These are phyloP conservation scores for Boletellus emodensis DNA, from an alignment of 768 basidiomycete genomes.

Conservation along the genomic window DNA sequence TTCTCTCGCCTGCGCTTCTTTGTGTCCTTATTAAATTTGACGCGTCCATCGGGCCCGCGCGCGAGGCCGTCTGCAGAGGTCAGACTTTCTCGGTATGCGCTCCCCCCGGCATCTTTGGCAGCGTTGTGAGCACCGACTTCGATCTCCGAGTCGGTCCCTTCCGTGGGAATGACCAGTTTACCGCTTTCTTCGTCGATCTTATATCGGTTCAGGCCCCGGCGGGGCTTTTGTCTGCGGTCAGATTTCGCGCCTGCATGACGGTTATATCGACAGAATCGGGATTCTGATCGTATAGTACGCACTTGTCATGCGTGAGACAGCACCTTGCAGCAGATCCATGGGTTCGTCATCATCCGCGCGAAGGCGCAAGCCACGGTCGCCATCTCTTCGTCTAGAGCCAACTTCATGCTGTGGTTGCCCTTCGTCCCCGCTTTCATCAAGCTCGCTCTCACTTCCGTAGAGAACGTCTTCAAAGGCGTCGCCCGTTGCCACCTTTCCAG, in stretches of 20 bases:
- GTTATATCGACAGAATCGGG: slow-evolving; percentile 1
- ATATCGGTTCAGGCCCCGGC: slow-evolving; percentile 83
- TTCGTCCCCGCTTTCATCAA: slow-evolving; percentile 69
- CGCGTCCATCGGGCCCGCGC: slow-evolving; percentile 73
- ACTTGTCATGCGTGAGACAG: slow-evolving; percentile 68
- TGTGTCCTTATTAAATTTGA: slow-evolving; percentile 97
- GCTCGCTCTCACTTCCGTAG: slow-evolving; percentile 93
- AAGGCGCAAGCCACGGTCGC: slow-evolving; percentile 57
- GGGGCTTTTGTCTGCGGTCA: slow-evolving; percentile 66
- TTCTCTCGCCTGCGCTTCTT: slow-evolving; percentile 83
- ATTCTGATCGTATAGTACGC: slow-evolving; percentile 25
- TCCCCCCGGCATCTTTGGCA: slow-evolving; percentile 57
- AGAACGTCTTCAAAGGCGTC: slow-evolving; percentile 97
- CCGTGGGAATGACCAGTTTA: slow-evolving; percentile 69
- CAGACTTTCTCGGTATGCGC: slow-evolving; percentile 79
- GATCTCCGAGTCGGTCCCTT: slow-evolving; percentile 46
- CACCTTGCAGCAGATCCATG: slow-evolving; percentile 89
- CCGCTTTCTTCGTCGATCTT: slow-evolving; percentile 82
- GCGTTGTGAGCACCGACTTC: slow-evolving; percentile 38
- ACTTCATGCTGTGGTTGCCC: slow-evolving; percentile 31
- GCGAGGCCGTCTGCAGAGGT: slow-evolving; percentile 88
- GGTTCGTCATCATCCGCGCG: slow-evolving; percentile 89
- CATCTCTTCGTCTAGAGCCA: slow-evolving; percentile 34
- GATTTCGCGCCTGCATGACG: slow-evolving; percentile 38
- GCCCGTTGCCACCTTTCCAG: slow-evolving; percentile 53